Conservation (phyloP, 2,329 filamentous ascomycete genomes). For the Aspergillus fructus region DNA sequence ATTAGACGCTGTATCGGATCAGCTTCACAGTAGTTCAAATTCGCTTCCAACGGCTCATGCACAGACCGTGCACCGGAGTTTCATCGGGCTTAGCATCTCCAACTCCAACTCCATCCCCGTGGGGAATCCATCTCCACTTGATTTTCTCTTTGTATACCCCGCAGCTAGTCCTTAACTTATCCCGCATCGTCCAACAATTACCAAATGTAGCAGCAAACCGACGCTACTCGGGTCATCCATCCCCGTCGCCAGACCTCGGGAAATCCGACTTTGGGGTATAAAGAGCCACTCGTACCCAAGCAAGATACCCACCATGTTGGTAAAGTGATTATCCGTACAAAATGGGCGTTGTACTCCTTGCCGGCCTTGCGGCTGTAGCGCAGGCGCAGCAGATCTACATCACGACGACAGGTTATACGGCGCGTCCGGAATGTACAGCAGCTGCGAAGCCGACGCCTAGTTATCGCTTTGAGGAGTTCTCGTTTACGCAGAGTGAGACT, state of each 20-base stretch:
- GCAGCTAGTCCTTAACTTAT: too few relatives aligned
- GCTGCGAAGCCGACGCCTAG: neutral
- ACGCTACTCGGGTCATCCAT: too few relatives aligned
- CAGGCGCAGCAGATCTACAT: neutral
- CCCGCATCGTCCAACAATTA: too few relatives aligned
- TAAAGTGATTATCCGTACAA: too few relatives aligned
- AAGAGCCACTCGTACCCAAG: too few relatives aligned
- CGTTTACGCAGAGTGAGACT: neutral
- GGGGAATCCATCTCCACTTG: neutral
- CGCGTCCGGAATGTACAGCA: neutral
- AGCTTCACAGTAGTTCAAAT: too few relatives aligned
- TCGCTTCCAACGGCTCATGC: neutral
- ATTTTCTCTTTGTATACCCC: too few relatives aligned
- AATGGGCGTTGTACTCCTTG: neutral
- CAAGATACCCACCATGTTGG: too few relatives aligned
- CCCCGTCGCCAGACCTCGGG: too few relatives aligned
- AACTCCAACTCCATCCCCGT: neutral
- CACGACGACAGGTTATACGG: neutral
- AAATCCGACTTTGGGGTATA: too few relatives aligned
- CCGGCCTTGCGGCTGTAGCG: neutral
- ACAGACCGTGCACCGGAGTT: neutral
- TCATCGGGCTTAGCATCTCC: neutral
- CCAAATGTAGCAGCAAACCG: too few relatives aligned
- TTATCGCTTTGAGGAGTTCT: neutral
- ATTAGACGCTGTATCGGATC: too few relatives aligned